Base-by-base conservation (phyloP, 768 basidiomycete genomes). In the Asterophora parasitica region DNA sequence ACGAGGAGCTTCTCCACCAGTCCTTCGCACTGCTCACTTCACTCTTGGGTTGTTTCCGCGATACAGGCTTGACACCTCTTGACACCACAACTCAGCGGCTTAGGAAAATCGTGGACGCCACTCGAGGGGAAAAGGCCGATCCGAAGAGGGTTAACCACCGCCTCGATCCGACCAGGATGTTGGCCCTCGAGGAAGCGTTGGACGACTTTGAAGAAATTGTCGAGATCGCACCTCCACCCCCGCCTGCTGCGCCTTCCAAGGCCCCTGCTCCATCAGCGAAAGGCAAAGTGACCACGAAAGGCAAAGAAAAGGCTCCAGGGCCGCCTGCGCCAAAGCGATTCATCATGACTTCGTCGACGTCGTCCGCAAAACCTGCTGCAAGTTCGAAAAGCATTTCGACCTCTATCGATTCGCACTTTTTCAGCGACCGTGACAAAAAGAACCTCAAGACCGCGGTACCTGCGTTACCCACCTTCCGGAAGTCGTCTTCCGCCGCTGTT, bases 1-100 rank as follows among this genome's bases (percentile, higher is more conserved):
- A 98, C 65, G 78, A 85, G 57, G 95, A 98, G 60, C 75, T 96
- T 5, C 72, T 98, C 2, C 85, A 93, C 64, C 91, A 94, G 58
- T 86, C 92, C 0, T 92, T 90, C 54, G 74, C 88, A 42, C 74
- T 98, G 16, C 70, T 98, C 17, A 83, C 88, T 58, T 78, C 82
- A 10, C 74, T 97, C 20, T 71, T 98, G 42, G 77, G 79, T 15
- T 81, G 87, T 50, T 92, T 96, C 67, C 76, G 77, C 43, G 78
- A 82, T 37, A 78, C 79, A 2, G 65, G 70, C 5, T 69, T 83
- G 3, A 70, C 64, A 2, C 91, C 87, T 1, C 70, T 71, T 4
- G 69, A 78, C 20, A 70, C 66, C 15, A 78, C 77, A 2, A 60
- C 91, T n/a, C 65, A 69, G 44, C 88, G 87, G 57, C 72, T 96